Base-by-base conservation (phyloP, 495 filamentous ascomycete genomes). In the Trichoderma reesei region DNA sequence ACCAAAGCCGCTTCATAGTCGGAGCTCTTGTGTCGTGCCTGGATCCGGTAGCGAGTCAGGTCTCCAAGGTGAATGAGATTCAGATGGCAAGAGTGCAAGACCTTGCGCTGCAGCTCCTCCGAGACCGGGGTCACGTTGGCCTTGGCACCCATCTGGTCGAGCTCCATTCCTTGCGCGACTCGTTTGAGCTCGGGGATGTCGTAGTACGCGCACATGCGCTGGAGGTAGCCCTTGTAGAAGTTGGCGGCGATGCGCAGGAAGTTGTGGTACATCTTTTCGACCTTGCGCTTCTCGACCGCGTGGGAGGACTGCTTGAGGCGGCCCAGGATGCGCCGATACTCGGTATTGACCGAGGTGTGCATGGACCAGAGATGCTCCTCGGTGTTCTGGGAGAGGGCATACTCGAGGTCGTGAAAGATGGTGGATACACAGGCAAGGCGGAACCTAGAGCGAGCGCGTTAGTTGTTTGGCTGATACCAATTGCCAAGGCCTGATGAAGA, bases 51-150 rank as follows among this genome's bases (percentile, higher is more conserved):
- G 67, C 94, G 86, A 41, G 90, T 91, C 37, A 98, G 82, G 71
- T 98, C 94, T 54, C 94, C 94, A 10, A 98, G 84, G 63, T 85
- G 88, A 56, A 96, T 87, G 37, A 98, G 81, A 9, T 89, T 89
- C 61, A 85, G 84, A 76, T 96, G 88, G 74, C 91, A 96, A 14
- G 90, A 92, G 62, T 77, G 72, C 7, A 90, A 81, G 62, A 92
- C 82, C 41, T 80, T 74, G 14, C 78, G 68, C 44, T 83, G 80
- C 44, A 88, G 68, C 5, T 82, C 71, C 7, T 83, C 74, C 7
- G 69, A 68, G 3, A 77, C 72, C 36, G 48, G n/a, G 41, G 76
- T 69, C 44, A 79, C 67, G 41, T 77, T 68, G 16, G 73, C 70
- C n/a, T 63, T 41, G 41, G 11, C 38, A 13, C 8, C 16, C 0